Base-by-base conservation (phyloP, 2,329 filamentous ascomycete species). In the Aureobasidium melanogenum region DNA sequence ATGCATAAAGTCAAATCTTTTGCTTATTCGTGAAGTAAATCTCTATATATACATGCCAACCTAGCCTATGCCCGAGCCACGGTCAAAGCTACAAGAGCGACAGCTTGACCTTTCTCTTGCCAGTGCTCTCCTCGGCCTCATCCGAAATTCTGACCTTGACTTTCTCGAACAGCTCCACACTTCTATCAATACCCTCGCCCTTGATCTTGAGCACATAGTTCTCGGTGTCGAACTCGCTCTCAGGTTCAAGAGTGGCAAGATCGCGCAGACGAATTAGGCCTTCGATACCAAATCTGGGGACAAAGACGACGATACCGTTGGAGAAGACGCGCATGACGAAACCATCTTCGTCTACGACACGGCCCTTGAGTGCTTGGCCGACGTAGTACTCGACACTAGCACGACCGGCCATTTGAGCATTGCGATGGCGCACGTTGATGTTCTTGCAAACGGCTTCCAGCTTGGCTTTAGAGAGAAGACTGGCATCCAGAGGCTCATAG, bases 331-430 rank as follows among this genome's bases (percentile, higher is more conserved):
- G 89, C 89, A 99, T 96, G 48, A 99, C 86, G 73, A 96, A 97
- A 3, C 90, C 94, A 62, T 97, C 92, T 74, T 97, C 92, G 68
- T 92, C 87, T 8, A 86, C 76, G 17, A 84, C 79, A 59, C 83
- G 79, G 10, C 83, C 91, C 77, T 94, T 94, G 61, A 99, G 86
- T 14, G 93, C 91, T 77, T 99, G 94, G 0, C 94, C 94, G 52
- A 99, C 94, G 72, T 97, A 99, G 78, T 97, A 99, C 68, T 96
- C 92, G 65, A 99, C 92, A 67, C 88, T 94, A 28, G 94, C 93
- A 63, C 94, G 86, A 38, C 93, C 93, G 2, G 94, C 94, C 76
- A 96, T 88, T 76, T 99, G 94, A 34, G 94, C 94, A 74, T 99
- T 99, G 70, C 94, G 90, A 75, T 99, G 94, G 8, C 94, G 87